These are phyloP conservation scores for Fusarium azukiicola DNA, from an alignment of 2,329 filamentous ascomycete species.

Conservation along the genomic window DNA sequence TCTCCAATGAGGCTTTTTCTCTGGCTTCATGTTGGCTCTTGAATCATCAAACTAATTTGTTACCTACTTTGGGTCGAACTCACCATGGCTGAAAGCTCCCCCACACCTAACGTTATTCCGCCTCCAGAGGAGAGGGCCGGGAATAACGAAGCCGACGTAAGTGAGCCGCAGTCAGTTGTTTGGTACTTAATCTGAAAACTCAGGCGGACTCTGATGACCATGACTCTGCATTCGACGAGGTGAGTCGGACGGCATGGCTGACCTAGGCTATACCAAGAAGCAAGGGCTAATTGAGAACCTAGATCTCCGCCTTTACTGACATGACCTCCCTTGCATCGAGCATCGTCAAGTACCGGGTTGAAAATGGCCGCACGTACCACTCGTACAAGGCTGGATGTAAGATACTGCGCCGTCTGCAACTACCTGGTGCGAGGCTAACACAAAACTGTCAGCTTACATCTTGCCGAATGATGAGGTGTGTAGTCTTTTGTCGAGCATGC, in stretches of 20 bases:
- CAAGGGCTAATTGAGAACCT: not conserved
- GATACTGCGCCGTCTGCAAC: not conserved
- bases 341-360: constrained; percentile 34
- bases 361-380: constrained; percentile 44
- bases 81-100: constrained; percentile 9
- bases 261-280: not conserved
- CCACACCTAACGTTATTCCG: not conserved
- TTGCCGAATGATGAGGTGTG: constrained; percentile 39
- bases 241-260: not conserved
- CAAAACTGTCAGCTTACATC: constrained; percentile 20
- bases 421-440: constrained; percentile 1
- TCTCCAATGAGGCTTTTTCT: not conserved
- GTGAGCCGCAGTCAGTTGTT: not conserved
- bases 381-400: constrained; percentile 41
- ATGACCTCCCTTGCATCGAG: constrained; percentile 25
- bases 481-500: not conserved
- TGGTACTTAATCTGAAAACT: not conserved
- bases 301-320: constrained; percentile 22
- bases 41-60: not conserved
- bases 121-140: not conserved
- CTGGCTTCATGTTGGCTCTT: not conserved
- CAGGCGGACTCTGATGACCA: not conserved
- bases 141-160: constrained; percentile 7
- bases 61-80: not conserved
- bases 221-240: constrained; percentile 27